Evolutionary conservation across 1,284 basidiomycete species (phyloP).

Genomic region (Neolentinus lepideus): DNA sequence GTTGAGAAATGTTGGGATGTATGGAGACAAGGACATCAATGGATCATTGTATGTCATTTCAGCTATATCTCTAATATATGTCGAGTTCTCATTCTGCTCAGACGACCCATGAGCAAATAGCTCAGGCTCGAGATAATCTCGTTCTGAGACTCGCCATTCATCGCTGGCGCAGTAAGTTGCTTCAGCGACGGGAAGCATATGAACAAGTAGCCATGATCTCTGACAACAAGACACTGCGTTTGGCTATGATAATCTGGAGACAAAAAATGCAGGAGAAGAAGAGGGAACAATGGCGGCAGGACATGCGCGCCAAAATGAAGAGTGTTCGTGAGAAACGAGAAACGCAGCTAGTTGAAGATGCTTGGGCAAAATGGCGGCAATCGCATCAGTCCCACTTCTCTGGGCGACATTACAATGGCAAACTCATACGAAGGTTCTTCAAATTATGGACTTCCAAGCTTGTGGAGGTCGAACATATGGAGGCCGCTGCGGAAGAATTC

Average conservation of each 20-base stretch:
- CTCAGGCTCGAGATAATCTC: slow-evolving; percentile 48
- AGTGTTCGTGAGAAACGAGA: slow-evolving; percentile 46
- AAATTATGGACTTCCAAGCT: slow-evolving; percentile 43
- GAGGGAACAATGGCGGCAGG: slow-evolving; percentile 51
- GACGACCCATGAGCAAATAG: slow-evolving; percentile 59
- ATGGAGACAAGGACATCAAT: slow-evolving; percentile 61
- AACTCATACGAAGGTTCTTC: slow-evolving; percentile 35
- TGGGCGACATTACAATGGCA: slow-evolving; percentile 38
- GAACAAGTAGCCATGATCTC: slow-evolving; percentile 32
- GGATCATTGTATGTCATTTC: slow-evolving; percentile 54
- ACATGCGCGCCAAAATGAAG: slow-evolving; percentile 65
- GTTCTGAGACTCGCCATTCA: slow-evolving; percentile 49
- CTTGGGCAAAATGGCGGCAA: slow-evolving; percentile 59
- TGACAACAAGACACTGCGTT: slow-evolving; percentile 33
- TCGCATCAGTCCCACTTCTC: slow-evolving; percentile 40
- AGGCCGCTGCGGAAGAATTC: slow-evolving; percentile 41
- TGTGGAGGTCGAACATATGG: slow-evolving; percentile 31
- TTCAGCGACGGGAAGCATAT: slow-evolving; percentile 29
- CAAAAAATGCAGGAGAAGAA: slow-evolving; percentile 39
- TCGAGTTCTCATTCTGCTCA: slow-evolving; percentile 18
- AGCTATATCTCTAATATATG: slow-evolving; percentile 8
- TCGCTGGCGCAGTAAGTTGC: slow-evolving; percentile 42
- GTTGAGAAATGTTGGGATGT: slow-evolving; percentile 63
- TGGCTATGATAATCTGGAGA: slow-evolving; percentile 41
- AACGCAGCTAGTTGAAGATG: slow-evolving; percentile 37